Conservation (phyloP, 2,329 filamentous ascomycete genomes). For the Pseudogymnoascus verrucosus region DNA sequence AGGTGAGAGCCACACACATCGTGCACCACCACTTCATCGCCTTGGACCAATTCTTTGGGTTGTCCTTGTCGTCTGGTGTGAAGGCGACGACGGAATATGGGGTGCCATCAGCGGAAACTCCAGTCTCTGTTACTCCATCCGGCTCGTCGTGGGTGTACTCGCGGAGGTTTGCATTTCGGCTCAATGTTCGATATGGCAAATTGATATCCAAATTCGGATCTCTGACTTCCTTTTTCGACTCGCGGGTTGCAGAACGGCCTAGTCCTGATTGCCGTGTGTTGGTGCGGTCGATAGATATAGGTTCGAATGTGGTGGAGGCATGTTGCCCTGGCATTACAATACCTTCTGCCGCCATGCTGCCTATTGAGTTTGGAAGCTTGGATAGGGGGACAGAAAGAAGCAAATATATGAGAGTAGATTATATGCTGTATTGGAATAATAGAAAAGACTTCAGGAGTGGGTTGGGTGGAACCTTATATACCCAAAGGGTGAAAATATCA, state of each 20-base stretch:
- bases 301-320: neutral
- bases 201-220: constrained; percentile 36
- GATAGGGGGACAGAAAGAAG: neutral
- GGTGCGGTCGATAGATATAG: neutral
- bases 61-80: constrained; percentile 60
- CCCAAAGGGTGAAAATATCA: neutral
- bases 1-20: constrained; percentile 71
- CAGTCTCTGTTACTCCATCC: constrained; percentile 46
- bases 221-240: neutral
- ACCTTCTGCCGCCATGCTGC: constrained; percentile 7
- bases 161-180: constrained; percentile 49
- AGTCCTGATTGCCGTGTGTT: constrained; percentile 3
- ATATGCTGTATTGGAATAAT: neutral
- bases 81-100: constrained; percentile 62
- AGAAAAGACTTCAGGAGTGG: neutral
- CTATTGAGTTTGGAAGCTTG: neutral
- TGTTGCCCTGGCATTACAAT: constrained; percentile 1
- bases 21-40: constrained; percentile 75
- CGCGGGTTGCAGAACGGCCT: neutral
- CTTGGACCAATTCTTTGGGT: constrained; percentile 82
- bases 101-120: constrained; percentile 20
- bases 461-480: constrained; percentile 1
- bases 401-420: neutral
- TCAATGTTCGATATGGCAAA: constrained; percentile 59
- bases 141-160: constrained; percentile 60